phyloP scores from a whole-genome alignment of 345 rosid species.

The Brassica cretica region DNA sequence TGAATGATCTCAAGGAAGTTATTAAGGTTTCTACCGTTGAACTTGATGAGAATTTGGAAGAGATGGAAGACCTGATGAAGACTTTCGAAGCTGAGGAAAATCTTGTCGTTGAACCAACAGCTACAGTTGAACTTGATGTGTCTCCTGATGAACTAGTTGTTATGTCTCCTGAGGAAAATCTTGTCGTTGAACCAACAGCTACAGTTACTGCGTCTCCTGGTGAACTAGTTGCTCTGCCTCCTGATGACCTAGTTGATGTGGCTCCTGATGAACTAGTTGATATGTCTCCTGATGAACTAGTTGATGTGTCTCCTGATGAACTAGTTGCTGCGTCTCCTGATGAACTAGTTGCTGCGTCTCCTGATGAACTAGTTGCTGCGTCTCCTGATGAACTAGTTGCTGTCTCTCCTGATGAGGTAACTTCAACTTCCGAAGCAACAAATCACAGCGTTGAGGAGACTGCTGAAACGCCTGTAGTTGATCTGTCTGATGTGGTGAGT shows the following conservation, averaged over 20 bases:
- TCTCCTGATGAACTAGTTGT: conserved; percentile 28
- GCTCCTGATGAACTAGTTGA: conserved; percentile 28
- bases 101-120: conserved; percentile 26
- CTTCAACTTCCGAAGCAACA: conserved; percentile 30
- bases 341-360: neutral
- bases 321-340: neutral
- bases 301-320: conserved; percentile 30
- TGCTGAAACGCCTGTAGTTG: conserved; percentile 9
- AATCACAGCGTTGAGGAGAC: conserved; percentile 20
- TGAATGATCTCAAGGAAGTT: conserved; percentile 31
- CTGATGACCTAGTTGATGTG: neutral
- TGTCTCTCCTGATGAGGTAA: conserved; percentile 28
- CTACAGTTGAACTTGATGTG: neutral
- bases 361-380: conserved; percentile 23
- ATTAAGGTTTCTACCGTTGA: conserved; percentile 21
- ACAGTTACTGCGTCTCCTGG: conserved; percentile 17
- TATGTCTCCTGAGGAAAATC: conserved; percentile 1
- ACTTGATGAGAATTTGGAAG: conserved; percentile 25
- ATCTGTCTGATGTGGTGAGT: conserved; percentile 41
- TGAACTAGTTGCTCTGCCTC: conserved; percentile 8
- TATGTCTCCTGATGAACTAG: conserved; percentile 19
- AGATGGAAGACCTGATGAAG: neutral
- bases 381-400: conserved; percentile 2
- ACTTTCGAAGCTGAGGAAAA: conserved; percentile 29
- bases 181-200: no score